Conservation (phyloP, 352 stramenopile species). For the Globisporangium orthogonon region DNA sequence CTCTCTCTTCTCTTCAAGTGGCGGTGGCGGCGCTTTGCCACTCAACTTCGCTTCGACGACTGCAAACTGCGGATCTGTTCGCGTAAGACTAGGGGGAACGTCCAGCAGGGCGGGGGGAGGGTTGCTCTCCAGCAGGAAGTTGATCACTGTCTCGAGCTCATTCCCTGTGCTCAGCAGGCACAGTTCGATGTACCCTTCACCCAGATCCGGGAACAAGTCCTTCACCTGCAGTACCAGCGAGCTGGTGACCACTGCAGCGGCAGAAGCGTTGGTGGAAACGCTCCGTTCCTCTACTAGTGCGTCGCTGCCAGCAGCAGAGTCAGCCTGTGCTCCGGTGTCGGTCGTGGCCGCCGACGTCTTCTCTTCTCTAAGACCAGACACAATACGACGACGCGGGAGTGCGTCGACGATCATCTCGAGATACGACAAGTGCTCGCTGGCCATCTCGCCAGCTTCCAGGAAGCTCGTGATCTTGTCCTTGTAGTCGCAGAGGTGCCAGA, state of each 20-base stretch:
- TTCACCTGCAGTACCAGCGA: constrained; percentile 46
- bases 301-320: neutral
- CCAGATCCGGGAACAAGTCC: constrained; percentile 54
- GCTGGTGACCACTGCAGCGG: constrained; percentile 8
- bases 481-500: constrained; percentile 59
- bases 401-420: constrained; percentile 63
- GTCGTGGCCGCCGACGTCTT: neutral
- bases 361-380: constrained; percentile 6
- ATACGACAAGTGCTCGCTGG: constrained; percentile 59
- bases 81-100: constrained; percentile 22
- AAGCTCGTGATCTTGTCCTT: constrained; percentile 47
- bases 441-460: constrained; percentile 46
- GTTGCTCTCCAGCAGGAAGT: constrained; percentile 52
- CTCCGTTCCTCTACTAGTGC: constrained; percentile 3
- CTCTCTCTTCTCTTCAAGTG: constrained; percentile 10
- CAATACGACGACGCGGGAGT: constrained; percentile 38
- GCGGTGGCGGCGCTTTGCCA: constrained; percentile 4
- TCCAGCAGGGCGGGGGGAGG: constrained; percentile 27
- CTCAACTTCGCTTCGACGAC: constrained; percentile 22
- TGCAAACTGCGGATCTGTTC: constrained; percentile 23
- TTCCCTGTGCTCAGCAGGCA: constrained; percentile 38
- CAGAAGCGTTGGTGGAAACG: neutral
- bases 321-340: neutral
- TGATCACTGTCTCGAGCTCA: constrained; percentile 48
- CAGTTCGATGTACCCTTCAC: constrained; percentile 55